Base-by-base conservation (phyloP, 73 alveolate species). In the Stentor coeruleus region DNA sequence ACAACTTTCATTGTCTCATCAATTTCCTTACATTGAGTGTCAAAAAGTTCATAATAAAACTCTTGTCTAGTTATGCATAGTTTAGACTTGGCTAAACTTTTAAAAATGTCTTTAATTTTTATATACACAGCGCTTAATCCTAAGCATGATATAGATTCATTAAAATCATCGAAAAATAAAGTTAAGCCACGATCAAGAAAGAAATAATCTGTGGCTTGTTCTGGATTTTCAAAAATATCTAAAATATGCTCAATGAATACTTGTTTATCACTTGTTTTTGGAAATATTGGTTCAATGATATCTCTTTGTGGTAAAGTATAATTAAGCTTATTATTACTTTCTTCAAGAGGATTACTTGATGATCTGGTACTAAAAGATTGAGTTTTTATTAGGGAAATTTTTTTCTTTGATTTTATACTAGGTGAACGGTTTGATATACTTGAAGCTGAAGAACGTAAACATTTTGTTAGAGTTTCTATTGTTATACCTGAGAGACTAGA, bases 191-290 rank as follows among this genome's bases (percentile, higher is more conserved):
- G 66, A 20, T 11, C 6, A 49, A 49, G 66, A 20, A 49, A 49
- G 20, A 49, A 49, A 49, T 49, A 49, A 49, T 49, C 66, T 49
- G 66, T 49, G 28, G 66, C 66, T 49, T 49, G 66, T 49, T 49
- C 66, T 6, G 66, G 66, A 11, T 6, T 49, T 49, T 6, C 6
- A 49, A 49, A 49, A 49, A 11, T 6, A 11, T 49, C 28, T 11
- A 49, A 11, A 11, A 49, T 11, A 20, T 49, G 20, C 6, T 49
- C 66, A 20, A 49, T 11, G 20, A 49, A 49, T n/a, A n/a, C n/a
- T n/a, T n/a, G n/a, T 11, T 49, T 11, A 49, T 49, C 66, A 20
- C 20, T 49, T 49, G 66, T 49, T 49, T 6, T 11, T 49, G 20
- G 6, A 11, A 20, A 49, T 49, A 20, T 6, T 11, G 28, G 6